Conservation (phyloP, 495 filamentous ascomycete species). For the Xylaria longipes region DNA sequence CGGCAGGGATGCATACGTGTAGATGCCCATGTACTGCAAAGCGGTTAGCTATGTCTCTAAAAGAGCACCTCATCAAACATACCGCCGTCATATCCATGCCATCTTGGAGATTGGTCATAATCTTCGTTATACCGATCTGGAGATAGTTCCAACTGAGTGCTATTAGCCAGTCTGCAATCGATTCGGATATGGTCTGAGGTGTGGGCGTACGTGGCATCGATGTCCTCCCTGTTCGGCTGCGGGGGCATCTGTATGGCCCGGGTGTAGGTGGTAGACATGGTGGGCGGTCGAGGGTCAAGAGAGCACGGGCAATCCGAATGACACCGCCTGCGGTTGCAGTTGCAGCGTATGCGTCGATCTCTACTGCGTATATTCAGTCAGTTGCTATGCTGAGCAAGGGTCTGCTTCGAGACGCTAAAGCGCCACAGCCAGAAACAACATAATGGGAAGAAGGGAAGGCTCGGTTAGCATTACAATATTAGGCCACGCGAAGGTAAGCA, state of each 20-base stretch:
- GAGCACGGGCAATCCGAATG: background rate
- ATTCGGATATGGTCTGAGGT: background rate
- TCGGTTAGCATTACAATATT: background rate
- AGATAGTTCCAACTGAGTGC: slow-evolving; percentile 81
- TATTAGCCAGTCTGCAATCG: slow-evolving; percentile 35
- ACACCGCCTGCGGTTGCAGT: background rate
- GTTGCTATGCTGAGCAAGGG: background rate
- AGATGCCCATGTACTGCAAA: slow-evolving; percentile 90
- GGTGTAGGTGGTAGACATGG: slow-evolving; percentile 30
- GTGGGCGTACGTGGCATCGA: slow-evolving; percentile 76
- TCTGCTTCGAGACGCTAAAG: background rate
- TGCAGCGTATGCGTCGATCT: background rate
- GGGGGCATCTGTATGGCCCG: slow-evolving; percentile 47
- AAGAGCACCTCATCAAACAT: slow-evolving; percentile 43
- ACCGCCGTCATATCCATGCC: slow-evolving; percentile 92
- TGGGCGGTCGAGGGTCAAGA: background rate
- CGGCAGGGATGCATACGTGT: slow-evolving; percentile 69
- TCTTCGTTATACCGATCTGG: slow-evolving; percentile 83
- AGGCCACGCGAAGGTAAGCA: background rate
- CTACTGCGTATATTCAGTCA: background rate
- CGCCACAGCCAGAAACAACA: too few relatives aligned
- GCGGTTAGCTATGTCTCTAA: slow-evolving; percentile 26
- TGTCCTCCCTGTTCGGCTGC: slow-evolving; percentile 78
- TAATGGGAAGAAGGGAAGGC: background rate
- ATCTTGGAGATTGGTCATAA: slow-evolving; percentile 89